phyloP scores from a whole-genome alignment of 108 stramenopile species.

The Conticribra weissflogii region DNA sequence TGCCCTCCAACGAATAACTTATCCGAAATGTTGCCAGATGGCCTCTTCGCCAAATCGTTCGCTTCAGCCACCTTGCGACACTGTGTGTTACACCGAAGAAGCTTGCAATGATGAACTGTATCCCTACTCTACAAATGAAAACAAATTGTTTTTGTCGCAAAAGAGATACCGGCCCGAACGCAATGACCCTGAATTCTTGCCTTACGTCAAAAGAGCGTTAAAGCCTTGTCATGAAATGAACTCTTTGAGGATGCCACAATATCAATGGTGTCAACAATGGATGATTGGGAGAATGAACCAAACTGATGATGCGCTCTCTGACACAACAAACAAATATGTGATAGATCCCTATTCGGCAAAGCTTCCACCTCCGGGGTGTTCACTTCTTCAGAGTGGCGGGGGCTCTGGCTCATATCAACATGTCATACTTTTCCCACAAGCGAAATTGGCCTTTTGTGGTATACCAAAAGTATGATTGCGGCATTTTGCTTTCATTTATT shows the following conservation, averaged over 20 bases:
- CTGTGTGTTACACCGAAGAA: constrained; percentile 20
- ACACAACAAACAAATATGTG: neutral
- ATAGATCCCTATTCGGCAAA: constrained; percentile 30
- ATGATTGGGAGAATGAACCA: constrained; percentile 1
- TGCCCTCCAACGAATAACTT: constrained; percentile 23
- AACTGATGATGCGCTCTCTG: neutral
- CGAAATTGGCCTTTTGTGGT: constrained; percentile 61
- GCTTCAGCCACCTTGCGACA: constrained; percentile 20
- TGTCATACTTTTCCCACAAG: constrained; percentile 32
- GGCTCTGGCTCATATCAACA: constrained; percentile 40
- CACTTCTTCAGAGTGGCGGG: constrained; percentile 14
- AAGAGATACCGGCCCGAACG: neutral
- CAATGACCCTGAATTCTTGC: neutral
- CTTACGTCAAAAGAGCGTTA: neutral
- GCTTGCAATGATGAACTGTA: constrained; percentile 42
- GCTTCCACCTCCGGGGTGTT: constrained; percentile 37
- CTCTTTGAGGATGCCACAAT: constrained; percentile 12
- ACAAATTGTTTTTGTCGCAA: constrained; percentile 15
- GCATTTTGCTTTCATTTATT: constrained; percentile 38
- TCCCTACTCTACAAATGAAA: constrained; percentile 22
- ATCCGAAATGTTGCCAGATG: constrained; percentile 26
- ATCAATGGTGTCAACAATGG: constrained; percentile 46
- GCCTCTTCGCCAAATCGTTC: constrained; percentile 1
- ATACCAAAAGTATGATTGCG: constrained; percentile 53
- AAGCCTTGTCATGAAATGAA: constrained; percentile 19